These are phyloP conservation scores for Mycena galericulata DNA, from an alignment of 768 basidiomycete genomes.

Conservation along the genomic window DNA sequence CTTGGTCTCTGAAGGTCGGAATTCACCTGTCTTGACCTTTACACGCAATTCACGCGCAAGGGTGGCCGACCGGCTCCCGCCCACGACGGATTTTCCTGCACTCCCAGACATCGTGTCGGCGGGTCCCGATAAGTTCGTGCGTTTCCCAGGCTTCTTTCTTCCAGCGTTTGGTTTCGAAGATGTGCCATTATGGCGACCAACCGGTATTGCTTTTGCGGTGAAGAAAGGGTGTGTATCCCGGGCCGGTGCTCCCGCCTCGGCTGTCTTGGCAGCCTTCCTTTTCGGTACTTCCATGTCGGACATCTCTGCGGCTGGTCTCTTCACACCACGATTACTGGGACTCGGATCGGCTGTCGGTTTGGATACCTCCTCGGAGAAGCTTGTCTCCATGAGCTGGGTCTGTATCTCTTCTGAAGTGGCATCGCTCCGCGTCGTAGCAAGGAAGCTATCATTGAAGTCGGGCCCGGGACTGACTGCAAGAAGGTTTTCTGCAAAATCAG, in stretches of 20 bases:
- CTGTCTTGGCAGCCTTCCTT: constrained; percentile 12
- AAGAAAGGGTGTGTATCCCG: not conserved
- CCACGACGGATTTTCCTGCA: too few relatives aligned
- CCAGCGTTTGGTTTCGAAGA: not conserved
- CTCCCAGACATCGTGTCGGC: not conserved
- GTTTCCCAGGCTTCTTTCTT: not conserved
- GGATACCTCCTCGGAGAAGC: too few relatives aligned
- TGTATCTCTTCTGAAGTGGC: not conserved
- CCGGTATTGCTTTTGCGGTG: not conserved
- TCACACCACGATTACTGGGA: not conserved
- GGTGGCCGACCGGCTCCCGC: not conserved
- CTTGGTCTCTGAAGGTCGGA: not conserved
- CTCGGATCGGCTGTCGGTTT: too few relatives aligned
- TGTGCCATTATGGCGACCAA: too few relatives aligned
- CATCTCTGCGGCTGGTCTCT: not conserved
- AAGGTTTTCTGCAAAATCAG: not conserved
- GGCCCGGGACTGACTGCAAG: constrained; percentile 19
- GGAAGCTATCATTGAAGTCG: constrained; percentile 1
- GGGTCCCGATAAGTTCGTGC: not conserved
- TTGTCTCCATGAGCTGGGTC: too few relatives aligned
- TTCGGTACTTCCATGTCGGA: not conserved
- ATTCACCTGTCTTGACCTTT: not conserved
- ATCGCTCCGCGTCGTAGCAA: not conserved
- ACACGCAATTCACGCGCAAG: not conserved
- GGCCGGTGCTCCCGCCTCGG: not conserved